phyloP scores from a whole-genome alignment of 2,329 filamentous ascomycete genomes.

The Neoascochyta sp. region DNA sequence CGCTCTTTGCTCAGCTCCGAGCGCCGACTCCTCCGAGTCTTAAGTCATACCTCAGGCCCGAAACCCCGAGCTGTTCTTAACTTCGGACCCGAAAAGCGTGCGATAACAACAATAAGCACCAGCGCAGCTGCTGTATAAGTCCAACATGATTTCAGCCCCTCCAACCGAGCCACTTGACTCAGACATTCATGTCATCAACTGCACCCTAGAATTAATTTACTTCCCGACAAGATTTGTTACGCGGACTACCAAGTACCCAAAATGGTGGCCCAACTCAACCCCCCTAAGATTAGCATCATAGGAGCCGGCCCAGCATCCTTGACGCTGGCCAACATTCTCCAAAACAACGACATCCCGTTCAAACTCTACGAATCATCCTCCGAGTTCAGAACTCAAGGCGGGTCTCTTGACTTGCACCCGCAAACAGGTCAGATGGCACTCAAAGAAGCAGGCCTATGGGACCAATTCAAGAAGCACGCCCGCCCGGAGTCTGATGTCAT shows the following conservation, averaged over 20 bases:
- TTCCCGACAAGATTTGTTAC: no score
- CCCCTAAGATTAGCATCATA: conserved; percentile 35
- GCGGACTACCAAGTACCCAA: neutral
- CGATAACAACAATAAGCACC: no score
- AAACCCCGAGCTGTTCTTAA: no score
- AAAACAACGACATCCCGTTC: conserved; percentile 45
- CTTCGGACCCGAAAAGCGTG: no score
- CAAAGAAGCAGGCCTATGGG: conserved; percentile 49
- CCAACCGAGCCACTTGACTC: no score
- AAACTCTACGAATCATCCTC: conserved; percentile 46
- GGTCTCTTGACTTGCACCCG: conserved; percentile 52
- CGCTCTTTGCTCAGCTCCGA: no score
- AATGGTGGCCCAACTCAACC: conserved; percentile 1
- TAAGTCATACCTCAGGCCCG: no score
- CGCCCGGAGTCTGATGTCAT: conserved; percentile 53
- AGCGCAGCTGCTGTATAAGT: no score
- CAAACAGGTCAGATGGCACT: conserved; percentile 51
- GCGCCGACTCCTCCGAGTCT: no score
- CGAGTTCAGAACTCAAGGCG: conserved; percentile 34
- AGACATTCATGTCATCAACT: no score
- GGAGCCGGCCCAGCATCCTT: conserved; percentile 45
- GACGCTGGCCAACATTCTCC: conserved; percentile 52
- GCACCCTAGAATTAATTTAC: no score
- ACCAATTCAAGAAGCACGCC: conserved; percentile 49
- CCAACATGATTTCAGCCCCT: no score